phyloP scores from a whole-genome alignment of 2,329 filamentous ascomycete genomes.

The Didymellaceae sp. region DNA sequence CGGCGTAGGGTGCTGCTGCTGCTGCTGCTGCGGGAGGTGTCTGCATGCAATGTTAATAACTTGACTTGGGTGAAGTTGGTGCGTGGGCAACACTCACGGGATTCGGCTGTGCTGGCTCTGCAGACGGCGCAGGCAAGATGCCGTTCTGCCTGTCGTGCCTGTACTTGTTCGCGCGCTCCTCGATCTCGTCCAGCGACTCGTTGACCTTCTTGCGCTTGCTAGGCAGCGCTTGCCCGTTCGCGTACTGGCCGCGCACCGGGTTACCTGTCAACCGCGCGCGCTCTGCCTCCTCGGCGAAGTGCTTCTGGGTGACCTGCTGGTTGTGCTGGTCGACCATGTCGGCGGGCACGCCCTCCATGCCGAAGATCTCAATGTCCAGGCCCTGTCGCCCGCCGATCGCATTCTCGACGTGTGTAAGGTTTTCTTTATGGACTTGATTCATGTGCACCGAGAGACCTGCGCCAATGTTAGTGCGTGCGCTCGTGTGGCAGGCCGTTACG shows the following conservation, averaged over 20 bases:
- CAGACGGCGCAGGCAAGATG: constrained; percentile 31
- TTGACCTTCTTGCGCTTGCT: constrained; percentile 72
- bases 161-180: constrained; percentile 72
- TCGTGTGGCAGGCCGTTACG: neutral
- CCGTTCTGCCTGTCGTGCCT: constrained; percentile 51
- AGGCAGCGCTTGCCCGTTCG: constrained; percentile 48
- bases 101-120: constrained; percentile 47
- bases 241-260: constrained; percentile 63
- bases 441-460: constrained; percentile 92
- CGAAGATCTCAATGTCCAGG: constrained; percentile 94
- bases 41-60: too few species aligned
- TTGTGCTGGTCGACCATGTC: constrained; percentile 84
- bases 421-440: constrained; percentile 98
- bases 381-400: constrained; percentile 84
- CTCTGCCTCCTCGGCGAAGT: constrained; percentile 84
- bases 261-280: constrained; percentile 84
- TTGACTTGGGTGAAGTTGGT: neutral
- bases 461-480: constrained; percentile 18
- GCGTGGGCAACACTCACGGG: constrained; percentile 14
- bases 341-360: constrained; percentile 94
- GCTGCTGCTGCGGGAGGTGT: constrained; percentile 28
- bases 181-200: constrained; percentile 76
- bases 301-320: constrained; percentile 83
- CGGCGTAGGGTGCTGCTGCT: constrained; percentile 20
- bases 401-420: constrained; percentile 86